These are phyloP conservation scores for Fusarium odoratissimum DNA, from an alignment of 2,329 filamentous ascomycete species.

Conservation along the genomic window DNA sequence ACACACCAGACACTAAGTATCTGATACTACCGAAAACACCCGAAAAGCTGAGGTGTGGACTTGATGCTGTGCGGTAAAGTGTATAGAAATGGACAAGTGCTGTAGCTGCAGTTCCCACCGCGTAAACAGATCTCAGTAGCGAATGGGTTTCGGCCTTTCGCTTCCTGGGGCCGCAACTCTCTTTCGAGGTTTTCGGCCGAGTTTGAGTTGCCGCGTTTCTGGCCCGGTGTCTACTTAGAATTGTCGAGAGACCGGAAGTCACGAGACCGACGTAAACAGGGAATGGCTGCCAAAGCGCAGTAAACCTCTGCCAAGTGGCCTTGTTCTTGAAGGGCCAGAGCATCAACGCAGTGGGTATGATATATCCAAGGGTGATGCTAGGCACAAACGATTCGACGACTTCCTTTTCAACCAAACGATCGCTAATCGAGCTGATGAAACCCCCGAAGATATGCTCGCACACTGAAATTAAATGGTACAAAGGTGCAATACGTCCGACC, in stretches of 20 bases:
- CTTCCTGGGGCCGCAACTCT: accelerated
- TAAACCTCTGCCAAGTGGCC: neutral
- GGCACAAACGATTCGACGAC: neutral
- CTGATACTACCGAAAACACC: neutral
- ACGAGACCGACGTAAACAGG: neutral
- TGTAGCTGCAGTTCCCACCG: neutral
- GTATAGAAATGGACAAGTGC: neutral
- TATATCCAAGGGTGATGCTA: neutral
- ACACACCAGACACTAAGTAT: neutral
- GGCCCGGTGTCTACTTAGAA: accelerated
- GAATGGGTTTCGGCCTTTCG: neutral
- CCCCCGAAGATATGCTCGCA: neutral
- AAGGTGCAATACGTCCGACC: neutral
- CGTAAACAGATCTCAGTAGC: neutral
- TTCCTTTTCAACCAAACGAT: neutral
- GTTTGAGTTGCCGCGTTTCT: accelerated
- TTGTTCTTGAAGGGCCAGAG: neutral
- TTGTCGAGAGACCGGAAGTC: accelerated
- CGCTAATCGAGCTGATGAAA: accelerated
- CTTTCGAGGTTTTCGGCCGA: neutral
- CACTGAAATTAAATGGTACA: neutral
- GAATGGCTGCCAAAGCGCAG: slow-evolving; percentile 2
- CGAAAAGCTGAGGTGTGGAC: neutral
- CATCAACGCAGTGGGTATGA: neutral
- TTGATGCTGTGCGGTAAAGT: neutral